Conservation (phyloP, 148 eudicot species). For the Cornus suecica region DNA sequence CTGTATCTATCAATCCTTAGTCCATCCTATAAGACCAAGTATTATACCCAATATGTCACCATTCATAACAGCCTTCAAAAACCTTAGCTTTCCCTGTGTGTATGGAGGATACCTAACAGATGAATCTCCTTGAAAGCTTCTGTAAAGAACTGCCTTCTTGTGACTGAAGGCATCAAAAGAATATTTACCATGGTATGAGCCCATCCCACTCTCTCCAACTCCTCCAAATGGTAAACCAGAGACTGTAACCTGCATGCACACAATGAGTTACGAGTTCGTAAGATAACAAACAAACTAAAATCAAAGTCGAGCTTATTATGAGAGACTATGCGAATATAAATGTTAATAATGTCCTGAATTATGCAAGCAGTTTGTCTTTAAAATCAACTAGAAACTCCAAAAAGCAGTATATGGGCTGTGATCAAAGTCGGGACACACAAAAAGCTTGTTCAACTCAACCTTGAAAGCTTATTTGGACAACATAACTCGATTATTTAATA, state of each 20-base stretch:
- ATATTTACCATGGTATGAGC: constrained; percentile 68
- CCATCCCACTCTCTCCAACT: constrained; percentile 84
- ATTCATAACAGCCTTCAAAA: constrained; percentile 44
- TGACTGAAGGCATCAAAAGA: constrained; percentile 72
- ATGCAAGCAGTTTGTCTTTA: background rate
- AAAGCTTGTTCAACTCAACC: background rate
- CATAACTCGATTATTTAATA: no score
- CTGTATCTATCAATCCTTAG: constrained; percentile 4
- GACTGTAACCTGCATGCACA: constrained; percentile 49
- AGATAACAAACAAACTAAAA: background rate
- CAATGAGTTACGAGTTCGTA: background rate
- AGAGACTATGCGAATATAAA: no score
- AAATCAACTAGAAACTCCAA: no score
- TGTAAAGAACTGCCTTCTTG: constrained; percentile 57
- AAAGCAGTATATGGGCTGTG: background rate
- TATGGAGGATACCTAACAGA: constrained; percentile 65
- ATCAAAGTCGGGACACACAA: background rate
- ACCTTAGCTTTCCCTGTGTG: constrained; percentile 33
- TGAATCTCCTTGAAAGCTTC: constrained; percentile 49
- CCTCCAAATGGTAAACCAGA: constrained; percentile 67
- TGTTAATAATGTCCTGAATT: no score
- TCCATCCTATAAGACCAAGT: constrained; percentile 21
- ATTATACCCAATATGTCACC: constrained; percentile 36
- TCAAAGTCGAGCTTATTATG: background rate
- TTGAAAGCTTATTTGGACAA: background rate